Percentiles rank a stretch among this genome's conserved stretches.
Conservation (phyloP, 441 rosid species). For the Mallotus repandus region DNA sequence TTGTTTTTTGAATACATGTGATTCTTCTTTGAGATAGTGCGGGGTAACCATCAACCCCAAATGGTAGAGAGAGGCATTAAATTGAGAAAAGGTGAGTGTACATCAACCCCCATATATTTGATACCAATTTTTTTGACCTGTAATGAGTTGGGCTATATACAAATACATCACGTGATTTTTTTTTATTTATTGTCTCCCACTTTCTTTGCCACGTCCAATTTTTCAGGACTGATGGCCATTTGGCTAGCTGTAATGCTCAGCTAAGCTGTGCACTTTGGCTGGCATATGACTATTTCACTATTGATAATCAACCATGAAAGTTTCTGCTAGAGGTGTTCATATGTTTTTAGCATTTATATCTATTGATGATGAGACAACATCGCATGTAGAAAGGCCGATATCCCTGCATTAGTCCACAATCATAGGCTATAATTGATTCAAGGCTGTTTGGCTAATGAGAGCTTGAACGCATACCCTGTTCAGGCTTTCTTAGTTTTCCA, state of each 20-base stretch:
- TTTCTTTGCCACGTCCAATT: not conserved
- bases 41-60: conserved; percentile 16
- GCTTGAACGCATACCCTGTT: too few species aligned
- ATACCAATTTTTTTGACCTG: conserved; percentile 32
- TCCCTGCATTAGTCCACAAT: not conserved
- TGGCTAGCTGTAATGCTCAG: not conserved
- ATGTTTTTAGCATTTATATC: not conserved
- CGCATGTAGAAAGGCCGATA: not conserved
- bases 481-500: too few species aligned
- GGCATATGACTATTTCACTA: not conserved
- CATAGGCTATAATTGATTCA: too few species aligned
- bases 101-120: conserved; percentile 32
- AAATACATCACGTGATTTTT: conserved; percentile 24
- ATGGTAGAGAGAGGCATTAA: conserved; percentile 21
- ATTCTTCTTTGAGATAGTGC: conserved; percentile 19
- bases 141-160: conserved; percentile 21
- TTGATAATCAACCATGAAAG: not conserved
- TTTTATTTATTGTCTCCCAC: not conserved
- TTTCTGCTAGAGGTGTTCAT: not conserved
- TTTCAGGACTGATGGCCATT: not conserved
- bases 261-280: too few species aligned
- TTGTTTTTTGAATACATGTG: conserved; percentile 13
- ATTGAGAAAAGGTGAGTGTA: conserved; percentile 37
- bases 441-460: too few species aligned
- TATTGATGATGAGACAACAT: not conserved